Percentiles rank a stretch among this genome's conserved stretches.
These are phyloP conservation scores for Bidens hawaiensis DNA, from an alignment of 140 eudicot genomes.

Conservation along the genomic window DNA sequence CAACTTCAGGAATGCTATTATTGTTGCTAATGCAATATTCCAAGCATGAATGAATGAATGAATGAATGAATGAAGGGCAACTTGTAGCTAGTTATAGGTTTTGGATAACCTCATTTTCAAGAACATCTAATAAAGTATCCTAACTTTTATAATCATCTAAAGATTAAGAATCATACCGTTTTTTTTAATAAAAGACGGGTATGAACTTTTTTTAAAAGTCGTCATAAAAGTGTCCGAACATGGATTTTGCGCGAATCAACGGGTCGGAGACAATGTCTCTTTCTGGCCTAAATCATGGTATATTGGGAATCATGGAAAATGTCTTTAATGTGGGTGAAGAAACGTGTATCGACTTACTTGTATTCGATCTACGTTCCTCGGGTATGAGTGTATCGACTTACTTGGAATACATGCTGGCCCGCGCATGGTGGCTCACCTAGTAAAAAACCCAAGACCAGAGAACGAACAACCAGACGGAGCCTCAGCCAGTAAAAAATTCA, in stretches of 20 bases:
- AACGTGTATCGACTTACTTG: too few species aligned
- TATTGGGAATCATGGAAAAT: background rate
- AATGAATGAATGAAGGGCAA: too few species aligned
- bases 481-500: too few species aligned
- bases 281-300: conserved; percentile 10
- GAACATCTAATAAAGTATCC: conserved; percentile 6
- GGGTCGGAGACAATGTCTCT: background rate
- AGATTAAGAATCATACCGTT: background rate
- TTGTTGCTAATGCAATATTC: conserved; percentile 37
- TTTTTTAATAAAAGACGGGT: background rate
- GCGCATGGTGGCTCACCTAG: too few species aligned
- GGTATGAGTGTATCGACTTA: too few species aligned
- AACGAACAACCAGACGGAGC: too few species aligned
- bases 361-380: too few species aligned
- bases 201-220: background rate
- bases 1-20: conserved; percentile 28
- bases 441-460: too few species aligned
- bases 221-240: background rate
- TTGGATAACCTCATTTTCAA: conserved; percentile 15
- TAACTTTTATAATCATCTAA: too few species aligned
- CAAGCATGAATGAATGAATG: conserved; percentile 10
- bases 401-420: too few species aligned
- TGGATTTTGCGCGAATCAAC: background rate
- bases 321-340: background rate
- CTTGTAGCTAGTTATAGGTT: conserved; percentile 22